Base-by-base conservation (phyloP, 2,329 filamentous ascomycete species). In the Cladophialophora carrionii region DNA sequence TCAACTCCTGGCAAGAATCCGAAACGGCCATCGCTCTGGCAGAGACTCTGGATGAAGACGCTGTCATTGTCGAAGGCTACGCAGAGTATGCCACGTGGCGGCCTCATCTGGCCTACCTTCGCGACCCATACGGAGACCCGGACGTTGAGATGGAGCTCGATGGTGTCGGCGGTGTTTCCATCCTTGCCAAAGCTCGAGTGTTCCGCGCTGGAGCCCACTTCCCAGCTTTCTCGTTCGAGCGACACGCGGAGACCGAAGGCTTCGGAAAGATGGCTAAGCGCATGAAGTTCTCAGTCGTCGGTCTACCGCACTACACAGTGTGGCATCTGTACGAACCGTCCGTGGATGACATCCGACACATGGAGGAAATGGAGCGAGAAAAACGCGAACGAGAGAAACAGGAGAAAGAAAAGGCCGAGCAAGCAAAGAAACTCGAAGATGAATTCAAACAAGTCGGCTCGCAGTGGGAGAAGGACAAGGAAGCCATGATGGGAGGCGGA, bases 101-200 rank as follows among this genome's bases (percentile, higher is more conserved):
- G 70, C 95, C 95, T 49, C 95, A 99, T 84, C 83, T 99, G 74
- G 95, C 95, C 49, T 99, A 99, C 76, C 86, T 99, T 7, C 90
- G 95, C 65, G 95, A 99, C 75, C 95, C 95, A 1, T 98, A 96
- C 73, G 95, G 95, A 46, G 95, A 99, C 75, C 94, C 94, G 22
- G 95, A 99, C 75, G 97, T 98, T 89, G 95, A 99, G 76, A 98
- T 99, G 95, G 95, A 99, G 74, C 94, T 99, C 72, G 95, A 99
- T 72, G 95, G 95, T 71, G 93, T 99, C 54, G 70, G 70, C 34
- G 95, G 95, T 79, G 95, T 99, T 72, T 97, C 92, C 80, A 99
- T 99, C 73, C 79, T 99, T 72, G 94, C 95, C 53, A 99, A 98
- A 79, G 95, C 95, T 1, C 90, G 89, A 72, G 95, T 99, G 0